Percentiles rank a stretch among this genome's conserved stretches.
phyloP scores from a whole-genome alignment of 176 grass and related monocot species.

The Musa itinerans region DNA sequence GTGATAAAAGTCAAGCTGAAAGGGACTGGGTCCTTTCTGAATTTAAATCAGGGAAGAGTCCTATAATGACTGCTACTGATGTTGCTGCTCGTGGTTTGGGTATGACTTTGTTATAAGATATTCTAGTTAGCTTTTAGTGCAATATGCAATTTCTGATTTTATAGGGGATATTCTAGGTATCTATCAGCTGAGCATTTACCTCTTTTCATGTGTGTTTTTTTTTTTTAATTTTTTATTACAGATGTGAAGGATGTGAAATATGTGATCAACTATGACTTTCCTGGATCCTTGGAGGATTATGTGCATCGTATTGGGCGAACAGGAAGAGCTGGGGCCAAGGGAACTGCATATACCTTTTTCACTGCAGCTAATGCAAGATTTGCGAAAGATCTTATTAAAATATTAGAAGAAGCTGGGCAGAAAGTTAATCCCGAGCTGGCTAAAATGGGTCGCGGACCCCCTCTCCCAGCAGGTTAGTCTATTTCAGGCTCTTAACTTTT shows the following conservation, averaged over 20 bases:
- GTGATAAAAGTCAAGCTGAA: slow-evolving; percentile 96
- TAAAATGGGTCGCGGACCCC: slow-evolving; percentile 65
- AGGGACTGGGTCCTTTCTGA: slow-evolving; percentile 98
- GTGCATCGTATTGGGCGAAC: slow-evolving; percentile 90
- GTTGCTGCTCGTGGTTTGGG: slow-evolving; percentile 93
- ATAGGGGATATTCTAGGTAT: slow-evolving; percentile 4
- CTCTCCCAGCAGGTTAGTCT: slow-evolving; percentile 49
- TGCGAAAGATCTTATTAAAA: slow-evolving; percentile 76
- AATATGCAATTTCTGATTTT: slow-evolving; percentile 12
- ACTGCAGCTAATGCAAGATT: slow-evolving; percentile 88
- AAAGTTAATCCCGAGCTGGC: slow-evolving; percentile 63
- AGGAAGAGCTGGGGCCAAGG: slow-evolving; percentile 82
- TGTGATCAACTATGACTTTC: slow-evolving; percentile 97
- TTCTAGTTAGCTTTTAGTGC: not conserved
- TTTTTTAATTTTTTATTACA: slow-evolving; percentile 20
- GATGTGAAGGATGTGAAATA: slow-evolving; percentile 98
- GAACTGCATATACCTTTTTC: slow-evolving; percentile 91
- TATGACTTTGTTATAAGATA: slow-evolving; percentile 19
- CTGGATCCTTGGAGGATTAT: slow-evolving; percentile 92
- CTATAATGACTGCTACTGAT: slow-evolving; percentile 97
- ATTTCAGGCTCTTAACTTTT: not conserved
- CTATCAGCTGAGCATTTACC: too few relatives aligned
- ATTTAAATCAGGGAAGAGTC: slow-evolving; percentile 94
- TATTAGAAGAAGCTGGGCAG: slow-evolving; percentile 87
- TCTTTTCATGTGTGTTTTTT: too few relatives aligned